These are phyloP conservation scores for Ceratocystis smalleyi DNA, from an alignment of 2,329 filamentous ascomycete species.

Conservation along the genomic window DNA sequence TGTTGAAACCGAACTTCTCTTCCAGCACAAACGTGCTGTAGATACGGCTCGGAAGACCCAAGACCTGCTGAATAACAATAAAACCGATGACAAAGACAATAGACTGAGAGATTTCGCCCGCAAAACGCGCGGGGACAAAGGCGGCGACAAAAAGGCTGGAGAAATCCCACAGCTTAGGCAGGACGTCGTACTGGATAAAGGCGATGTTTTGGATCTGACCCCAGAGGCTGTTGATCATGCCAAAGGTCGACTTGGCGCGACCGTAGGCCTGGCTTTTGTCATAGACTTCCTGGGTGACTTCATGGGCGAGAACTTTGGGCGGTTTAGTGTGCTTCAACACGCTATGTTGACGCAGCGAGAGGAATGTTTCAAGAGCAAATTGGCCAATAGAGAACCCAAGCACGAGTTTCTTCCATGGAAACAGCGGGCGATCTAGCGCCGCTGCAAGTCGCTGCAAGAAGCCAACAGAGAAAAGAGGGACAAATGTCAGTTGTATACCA, in stretches of 20 bases:
- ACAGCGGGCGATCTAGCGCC: conserved; percentile 77
- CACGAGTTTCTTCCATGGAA: conserved; percentile 96
- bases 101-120: conserved; percentile 84
- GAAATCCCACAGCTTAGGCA: conserved; percentile 78
- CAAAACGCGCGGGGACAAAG: conserved; percentile 63
- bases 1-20: conserved; percentile 97
- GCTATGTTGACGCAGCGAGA: conserved; percentile 79
- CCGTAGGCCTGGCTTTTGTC: conserved; percentile 86
- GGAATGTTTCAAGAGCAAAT: conserved; percentile 76
- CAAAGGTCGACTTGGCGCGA: conserved; percentile 85
- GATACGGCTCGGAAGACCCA: conserved; percentile 67
- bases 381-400: conserved; percentile 87
- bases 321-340: conserved; percentile 65
- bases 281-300: conserved; percentile 78
- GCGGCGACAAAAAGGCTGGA: conserved; percentile 58
- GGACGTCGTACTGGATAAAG: conserved; percentile 78
- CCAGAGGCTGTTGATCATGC: conserved; percentile 66
- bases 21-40: conserved; percentile 95
- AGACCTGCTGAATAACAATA: conserved; percentile 61
- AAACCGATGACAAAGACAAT: conserved; percentile 85
- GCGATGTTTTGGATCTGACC: conserved; percentile 75
- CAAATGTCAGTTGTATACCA: conserved; percentile 11
- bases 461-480: not conserved
- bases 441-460: conserved; percentile 53
- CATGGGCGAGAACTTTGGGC: conserved; percentile 73